Conservation (phyloP, 352 stramenopile genomes). For the Phytophthora boehmeriae region DNA sequence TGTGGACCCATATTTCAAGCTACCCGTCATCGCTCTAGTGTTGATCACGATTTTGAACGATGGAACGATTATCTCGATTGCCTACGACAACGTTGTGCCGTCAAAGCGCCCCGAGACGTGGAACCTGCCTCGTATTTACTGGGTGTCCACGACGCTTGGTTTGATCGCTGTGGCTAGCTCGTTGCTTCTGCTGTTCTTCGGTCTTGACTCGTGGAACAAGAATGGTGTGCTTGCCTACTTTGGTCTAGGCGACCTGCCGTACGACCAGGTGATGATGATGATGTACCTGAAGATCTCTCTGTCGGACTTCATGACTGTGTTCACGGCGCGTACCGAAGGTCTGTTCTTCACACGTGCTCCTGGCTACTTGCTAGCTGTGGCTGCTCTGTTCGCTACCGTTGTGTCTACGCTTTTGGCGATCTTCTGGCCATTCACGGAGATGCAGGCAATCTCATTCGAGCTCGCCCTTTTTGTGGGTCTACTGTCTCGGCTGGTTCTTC, state of each 20-base stretch:
- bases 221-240: constrained; percentile 64
- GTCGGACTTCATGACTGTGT: constrained; percentile 94
- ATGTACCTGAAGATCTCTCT: constrained; percentile 96
- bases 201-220: constrained; percentile 85
- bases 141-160: constrained; percentile 59
- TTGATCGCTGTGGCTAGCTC: constrained; percentile 84
- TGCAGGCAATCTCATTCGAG: constrained; percentile 77
- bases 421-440: constrained; percentile 84
- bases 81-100: constrained; percentile 87
- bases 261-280: constrained; percentile 91
- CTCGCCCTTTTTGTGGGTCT: constrained; percentile 90
- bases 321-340: constrained; percentile 82
- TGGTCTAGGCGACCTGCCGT: constrained; percentile 73
- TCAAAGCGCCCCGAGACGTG: constrained; percentile 73
- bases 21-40: constrained; percentile 93
- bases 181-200: constrained; percentile 84
- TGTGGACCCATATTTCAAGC: constrained; percentile 87
- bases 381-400: constrained; percentile 76
- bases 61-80: constrained; percentile 92
- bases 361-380: constrained; percentile 69
- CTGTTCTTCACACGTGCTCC: constrained; percentile 86
- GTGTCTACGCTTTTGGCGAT: constrained; percentile 85
- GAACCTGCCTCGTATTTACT: constrained; percentile 73
- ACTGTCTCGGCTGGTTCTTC: constrained; percentile 88
- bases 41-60: constrained; percentile 96